Evolutionary conservation across 495 filamentous ascomycete genomes (phyloP), one percentile per base, ranked within the genome.

Genomic region (Aspergillus nanangensis): DNA sequence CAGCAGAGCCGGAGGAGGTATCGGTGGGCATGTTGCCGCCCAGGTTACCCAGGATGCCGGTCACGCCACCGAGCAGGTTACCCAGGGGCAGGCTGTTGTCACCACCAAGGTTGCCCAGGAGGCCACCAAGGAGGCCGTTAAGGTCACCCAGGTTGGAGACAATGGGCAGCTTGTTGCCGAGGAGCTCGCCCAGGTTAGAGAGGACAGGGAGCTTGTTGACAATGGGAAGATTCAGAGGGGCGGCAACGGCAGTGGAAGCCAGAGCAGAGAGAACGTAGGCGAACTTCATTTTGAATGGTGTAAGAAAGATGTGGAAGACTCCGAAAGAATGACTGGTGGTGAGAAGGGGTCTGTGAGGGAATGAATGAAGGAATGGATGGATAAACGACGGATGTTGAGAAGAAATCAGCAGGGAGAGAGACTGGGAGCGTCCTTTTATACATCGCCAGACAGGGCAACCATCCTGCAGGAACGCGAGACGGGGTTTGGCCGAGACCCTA

Each of bases 291-390:
- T 10, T 44, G 41, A 10, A 17, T 8, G 3, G 15, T 25, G 39
- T 25, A 20, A 9, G 9, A 21, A 15, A 44, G 18, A 42, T n/a
- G 20, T 22, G 21, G 11, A 29, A 29, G 23, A 29, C 39, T 18
- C 7, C 3, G 15, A 44, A 44, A 19, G 41, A 44, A 20, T 3
- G 41, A 44, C 24, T 44, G 41, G 14, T 29, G 27, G 41, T 42
- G 23, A 15, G 23, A 42, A 18, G 23, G 23, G 29, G 11, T 25
- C 15, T 7, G 7, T 4, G 25, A 29, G 25, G 25, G 25, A 29
- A 14, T 20, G 37, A 40, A 20, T 23, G 37, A 40, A 40, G 4
- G 39, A 29, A 14, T 20, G 37, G 22, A 20, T 23, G 37, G 22
- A 40, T 8, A 22, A 29, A 29, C 22, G 39, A 17, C 14, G 34